Base-by-base conservation (phyloP, 805 yeast species). In the Monosporozyma aerobia region DNA sequence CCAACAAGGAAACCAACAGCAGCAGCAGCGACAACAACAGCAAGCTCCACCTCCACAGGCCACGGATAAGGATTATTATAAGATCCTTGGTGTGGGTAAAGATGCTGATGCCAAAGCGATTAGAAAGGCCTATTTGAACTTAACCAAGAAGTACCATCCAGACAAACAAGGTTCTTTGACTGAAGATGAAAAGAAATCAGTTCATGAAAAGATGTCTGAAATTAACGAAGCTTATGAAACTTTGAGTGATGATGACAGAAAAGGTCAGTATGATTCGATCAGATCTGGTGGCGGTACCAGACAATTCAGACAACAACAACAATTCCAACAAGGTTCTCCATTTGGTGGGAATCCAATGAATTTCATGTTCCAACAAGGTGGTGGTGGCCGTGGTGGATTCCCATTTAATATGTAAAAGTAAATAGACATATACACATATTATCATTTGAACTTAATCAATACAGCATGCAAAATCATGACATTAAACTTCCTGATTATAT, bases 181-280 rank as follows among this genome's bases (percentile, higher is more conserved):
- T 14, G 87, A 83, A 40, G 65, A 85, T 54, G 74, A 82, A 8
- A 76, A 79, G 30, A 87, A 82, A 33, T 78, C 85, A 54, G 84
- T 85, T 39, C 96, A 89, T 68, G 73, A 73, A 49, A 87, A 86
- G 61, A 94, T 92, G 90, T 89, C 95, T 48, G 90, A 85, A 52
- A 87, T 92, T 57, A 94, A 92, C 68, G 88, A 86, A 63, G 98
- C 98, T 0, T 90, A 94, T 68, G 97, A 90, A 64, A 83, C 85
- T 2, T 73, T 92, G 39, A 79, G 90, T 9, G 81, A 86, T 58
- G 79, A 80, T 1, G 85, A 81, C 46, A 71, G 78, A 54, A 77
- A 82, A 54, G 77, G 73, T 46, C 77, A 81, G 47, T 92, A 86
- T 62, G 96, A 90, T 64, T 57, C 72, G 27, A 83, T 57, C 3